Conservation (phyloP, 345 rosid species). For the Aquilaria malaccensis region DNA sequence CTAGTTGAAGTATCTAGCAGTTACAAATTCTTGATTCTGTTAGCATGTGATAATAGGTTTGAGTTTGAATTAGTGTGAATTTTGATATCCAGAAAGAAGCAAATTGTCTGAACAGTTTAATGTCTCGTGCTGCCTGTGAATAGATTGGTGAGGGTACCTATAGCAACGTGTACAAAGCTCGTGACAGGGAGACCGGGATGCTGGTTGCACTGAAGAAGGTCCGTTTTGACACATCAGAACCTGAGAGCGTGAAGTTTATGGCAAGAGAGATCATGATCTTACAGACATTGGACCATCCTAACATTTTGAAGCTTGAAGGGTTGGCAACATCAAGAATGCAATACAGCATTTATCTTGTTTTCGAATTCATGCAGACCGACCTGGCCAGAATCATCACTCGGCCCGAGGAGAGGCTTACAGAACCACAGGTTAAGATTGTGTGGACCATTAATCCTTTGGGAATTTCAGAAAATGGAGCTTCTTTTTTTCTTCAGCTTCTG, state of each 20-base stretch:
- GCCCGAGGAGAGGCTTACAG: constrained; percentile 43
- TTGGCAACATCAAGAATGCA: constrained; percentile 72
- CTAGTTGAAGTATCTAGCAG: background rate
- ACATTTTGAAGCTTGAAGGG: constrained; percentile 63
- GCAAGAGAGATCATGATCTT: constrained; percentile 59
- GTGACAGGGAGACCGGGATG: constrained; percentile 58
- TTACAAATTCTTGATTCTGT: background rate
- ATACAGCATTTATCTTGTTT: constrained; percentile 61
- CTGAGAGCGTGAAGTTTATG: constrained; percentile 78
- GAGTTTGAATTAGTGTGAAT: constrained; percentile 1
- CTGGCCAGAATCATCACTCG: constrained; percentile 36
- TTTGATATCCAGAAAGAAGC: background rate
- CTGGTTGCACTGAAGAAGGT: constrained; percentile 83
- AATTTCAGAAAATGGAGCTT: constrained; percentile 1
- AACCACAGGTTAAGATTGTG: constrained; percentile 42
- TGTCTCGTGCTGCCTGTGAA: constrained; percentile 8
- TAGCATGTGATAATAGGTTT: background rate
- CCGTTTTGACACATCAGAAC: constrained; percentile 54
- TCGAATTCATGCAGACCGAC: constrained; percentile 60
- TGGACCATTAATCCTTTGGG: background rate
- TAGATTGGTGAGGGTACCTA: constrained; percentile 64
- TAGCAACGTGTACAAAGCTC: constrained; percentile 75
- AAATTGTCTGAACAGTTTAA: background rate
- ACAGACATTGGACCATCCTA: constrained; percentile 67
- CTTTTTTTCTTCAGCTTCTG: constrained; percentile 3